phyloP scores from a whole-genome alignment of 176 grass and related monocot species.

The Phragmites australis region DNA sequence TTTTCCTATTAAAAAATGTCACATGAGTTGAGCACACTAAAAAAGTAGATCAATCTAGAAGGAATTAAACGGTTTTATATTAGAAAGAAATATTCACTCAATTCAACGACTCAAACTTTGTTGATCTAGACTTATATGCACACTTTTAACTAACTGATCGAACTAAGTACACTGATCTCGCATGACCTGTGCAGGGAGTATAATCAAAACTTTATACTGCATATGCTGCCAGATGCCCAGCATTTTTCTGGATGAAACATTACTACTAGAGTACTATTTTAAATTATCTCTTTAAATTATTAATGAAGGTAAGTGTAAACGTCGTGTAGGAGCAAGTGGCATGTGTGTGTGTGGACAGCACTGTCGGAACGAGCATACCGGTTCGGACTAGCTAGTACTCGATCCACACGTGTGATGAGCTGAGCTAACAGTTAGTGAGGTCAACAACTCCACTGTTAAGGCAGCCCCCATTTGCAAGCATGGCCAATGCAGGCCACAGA shows the following conservation, averaged over 20 bases:
- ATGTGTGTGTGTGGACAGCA: constrained; percentile 7
- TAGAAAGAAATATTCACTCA: too few species aligned
- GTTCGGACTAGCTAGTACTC: background rate
- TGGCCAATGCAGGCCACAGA: background rate
- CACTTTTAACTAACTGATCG: too few species aligned
- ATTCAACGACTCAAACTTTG: too few species aligned
- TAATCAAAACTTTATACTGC: too few species aligned
- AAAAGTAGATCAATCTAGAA: too few species aligned
- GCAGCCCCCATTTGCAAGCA: background rate
- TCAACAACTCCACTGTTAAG: background rate
- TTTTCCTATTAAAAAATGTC: background rate
- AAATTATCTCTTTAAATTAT: background rate
- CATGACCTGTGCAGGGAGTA: too few species aligned
- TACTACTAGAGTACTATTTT: background rate
- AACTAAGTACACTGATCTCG: too few species aligned
- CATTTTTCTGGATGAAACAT: background rate
- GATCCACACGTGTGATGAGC: constrained; percentile 7
- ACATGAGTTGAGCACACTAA: too few species aligned
- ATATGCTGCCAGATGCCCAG: background rate
- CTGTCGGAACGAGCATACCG: background rate
- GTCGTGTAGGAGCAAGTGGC: background rate
- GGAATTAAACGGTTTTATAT: too few species aligned
- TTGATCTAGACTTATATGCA: too few species aligned
- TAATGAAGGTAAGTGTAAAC: background rate
- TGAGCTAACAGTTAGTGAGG: background rate